phyloP scores from a whole-genome alignment of 2,329 filamentous ascomycete genomes.

The Pestalotiopsis sp. region DNA sequence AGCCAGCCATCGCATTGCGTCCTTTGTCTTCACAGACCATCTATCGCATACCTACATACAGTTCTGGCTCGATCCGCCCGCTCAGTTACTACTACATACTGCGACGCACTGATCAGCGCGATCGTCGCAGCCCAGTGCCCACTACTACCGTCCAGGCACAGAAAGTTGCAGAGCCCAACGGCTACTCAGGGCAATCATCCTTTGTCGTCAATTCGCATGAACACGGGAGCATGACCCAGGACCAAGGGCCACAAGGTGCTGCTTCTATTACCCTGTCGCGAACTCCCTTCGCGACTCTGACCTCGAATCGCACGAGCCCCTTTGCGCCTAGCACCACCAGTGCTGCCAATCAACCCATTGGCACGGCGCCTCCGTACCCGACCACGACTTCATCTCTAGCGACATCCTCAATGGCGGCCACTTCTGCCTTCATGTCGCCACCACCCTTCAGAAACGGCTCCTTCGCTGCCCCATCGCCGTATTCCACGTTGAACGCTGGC shows the following conservation, averaged over 20 bases:
- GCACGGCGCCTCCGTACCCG: conserved; percentile 9
- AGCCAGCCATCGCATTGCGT: not conserved
- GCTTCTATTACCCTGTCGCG: conserved; percentile 22
- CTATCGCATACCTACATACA: conserved; percentile 15
- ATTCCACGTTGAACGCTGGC: conserved; percentile 31
- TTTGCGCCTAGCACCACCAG: conserved; percentile 19
- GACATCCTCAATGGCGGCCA: conserved; percentile 31
- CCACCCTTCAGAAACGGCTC: conserved; percentile 38
- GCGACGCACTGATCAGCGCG: conserved; percentile 29
- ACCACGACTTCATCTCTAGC: conserved; percentile 12
- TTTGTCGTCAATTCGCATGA: conserved; percentile 20
- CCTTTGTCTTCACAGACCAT: conserved; percentile 7
- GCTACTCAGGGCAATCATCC: not conserved
- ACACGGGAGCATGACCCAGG: conserved; percentile 27
- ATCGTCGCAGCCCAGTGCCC: conserved; percentile 21
- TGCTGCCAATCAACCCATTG: not conserved
- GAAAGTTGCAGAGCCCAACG: conserved; percentile 4
- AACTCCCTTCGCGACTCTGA: conserved; percentile 25
- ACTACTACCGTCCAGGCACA: not conserved
- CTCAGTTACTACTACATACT: conserved; percentile 12
- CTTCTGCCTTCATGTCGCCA: conserved; percentile 46
- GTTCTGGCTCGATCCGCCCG: conserved; percentile 10
- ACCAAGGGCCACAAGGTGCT: conserved; percentile 20
- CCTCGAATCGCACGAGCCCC: conserved; percentile 24
- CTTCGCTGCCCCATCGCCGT: conserved; percentile 32